phyloP scores from a whole-genome alignment of 2,329 filamentous ascomycete species.

The Fusarium tuaranense region DNA sequence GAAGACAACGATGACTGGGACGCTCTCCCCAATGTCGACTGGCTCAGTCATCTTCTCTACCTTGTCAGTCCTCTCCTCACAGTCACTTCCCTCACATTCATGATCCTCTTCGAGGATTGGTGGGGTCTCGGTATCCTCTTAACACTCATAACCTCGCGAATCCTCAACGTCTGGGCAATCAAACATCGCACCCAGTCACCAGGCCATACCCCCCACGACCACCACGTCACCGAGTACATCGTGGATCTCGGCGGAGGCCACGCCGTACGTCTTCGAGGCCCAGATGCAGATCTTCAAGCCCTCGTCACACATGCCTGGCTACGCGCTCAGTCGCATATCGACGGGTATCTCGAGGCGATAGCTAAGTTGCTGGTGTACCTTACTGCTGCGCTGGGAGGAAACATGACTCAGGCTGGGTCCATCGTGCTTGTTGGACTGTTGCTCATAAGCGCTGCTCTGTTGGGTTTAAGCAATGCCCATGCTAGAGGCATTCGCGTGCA shows the following conservation, averaged over 20 bases:
- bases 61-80: slow-evolving; percentile 61
- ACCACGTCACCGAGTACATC: slow-evolving; percentile 56
- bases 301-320: slow-evolving; percentile 70
- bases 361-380: slow-evolving; percentile 70
- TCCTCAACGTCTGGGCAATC: slow-evolving; percentile 68
- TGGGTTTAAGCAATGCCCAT: slow-evolving; percentile 66
- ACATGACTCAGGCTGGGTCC: slow-evolving; percentile 65
- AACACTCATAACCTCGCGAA: slow-evolving; percentile 64
- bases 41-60: slow-evolving; percentile 62
- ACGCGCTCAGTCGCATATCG: slow-evolving; percentile 59
- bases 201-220: slow-evolving; percentile 9
- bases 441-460: slow-evolving; percentile 62
- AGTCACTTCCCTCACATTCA: slow-evolving; percentile 55
- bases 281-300: slow-evolving; percentile 67
- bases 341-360: slow-evolving; percentile 64
- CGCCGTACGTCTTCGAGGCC: slow-evolving; percentile 65
- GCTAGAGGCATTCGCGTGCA: slow-evolving; percentile 62
- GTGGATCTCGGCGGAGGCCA: slow-evolving; percentile 65
- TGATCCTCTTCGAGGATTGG: slow-evolving; percentile 63
- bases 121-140: slow-evolving; percentile 62
- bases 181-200: slow-evolving; percentile 57
- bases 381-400: slow-evolving; percentile 66
- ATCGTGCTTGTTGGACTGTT: slow-evolving; percentile 64
- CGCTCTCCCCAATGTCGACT: slow-evolving; percentile 52
- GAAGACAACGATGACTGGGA: slow-evolving; percentile 37